These are phyloP conservation scores for Aspergillus conjunctus DNA, from an alignment of 495 filamentous ascomycete genomes.

Conservation along the genomic window DNA sequence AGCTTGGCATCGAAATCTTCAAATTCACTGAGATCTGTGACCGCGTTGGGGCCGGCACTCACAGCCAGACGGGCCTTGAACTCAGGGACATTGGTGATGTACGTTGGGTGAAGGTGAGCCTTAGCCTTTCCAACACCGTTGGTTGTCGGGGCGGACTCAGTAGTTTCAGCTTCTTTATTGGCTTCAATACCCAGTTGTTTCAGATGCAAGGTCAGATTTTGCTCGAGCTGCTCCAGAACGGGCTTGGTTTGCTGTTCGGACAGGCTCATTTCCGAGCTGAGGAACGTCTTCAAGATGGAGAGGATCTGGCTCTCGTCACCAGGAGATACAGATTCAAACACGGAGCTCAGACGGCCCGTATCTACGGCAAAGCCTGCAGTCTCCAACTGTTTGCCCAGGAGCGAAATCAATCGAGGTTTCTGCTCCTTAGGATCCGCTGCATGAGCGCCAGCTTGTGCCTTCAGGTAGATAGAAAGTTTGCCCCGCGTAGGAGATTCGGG, in stretches of 20 bases:
- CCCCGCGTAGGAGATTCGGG: slow-evolving; percentile 72
- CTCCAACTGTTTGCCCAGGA: slow-evolving; percentile 54
- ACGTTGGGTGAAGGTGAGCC: slow-evolving; percentile 34
- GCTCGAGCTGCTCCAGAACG: slow-evolving; percentile 49
- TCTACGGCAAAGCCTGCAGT: slow-evolving; percentile 51
- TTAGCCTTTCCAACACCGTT: slow-evolving; percentile 34
- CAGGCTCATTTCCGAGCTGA: slow-evolving; percentile 49
- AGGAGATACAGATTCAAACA: slow-evolving; percentile 46
- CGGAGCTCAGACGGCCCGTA: slow-evolving; percentile 40
- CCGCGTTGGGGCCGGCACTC: slow-evolving; percentile 67
- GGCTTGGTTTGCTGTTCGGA: slow-evolving; percentile 44
- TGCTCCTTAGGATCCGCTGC: slow-evolving; percentile 48
- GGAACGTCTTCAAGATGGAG: slow-evolving; percentile 49
- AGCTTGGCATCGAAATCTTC: slow-evolving; percentile 81
- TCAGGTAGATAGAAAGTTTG: slow-evolving; percentile 81
- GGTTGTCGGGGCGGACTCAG: slow-evolving; percentile 23
- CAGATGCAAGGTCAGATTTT: slow-evolving; percentile 40
- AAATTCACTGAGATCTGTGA: slow-evolving; percentile 76
- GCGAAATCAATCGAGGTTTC: slow-evolving; percentile 54
- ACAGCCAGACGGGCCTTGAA: slow-evolving; percentile 74
- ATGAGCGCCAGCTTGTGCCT: slow-evolving; percentile 62
- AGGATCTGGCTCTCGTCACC: slow-evolving; percentile 48
- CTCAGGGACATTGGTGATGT: slow-evolving; percentile 72
- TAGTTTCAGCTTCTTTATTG: slow-evolving; percentile 27
- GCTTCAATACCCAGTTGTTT: slow-evolving; percentile 43